phyloP scores from a whole-genome alignment of 805 yeast species.

The Candida ponderosae region DNA sequence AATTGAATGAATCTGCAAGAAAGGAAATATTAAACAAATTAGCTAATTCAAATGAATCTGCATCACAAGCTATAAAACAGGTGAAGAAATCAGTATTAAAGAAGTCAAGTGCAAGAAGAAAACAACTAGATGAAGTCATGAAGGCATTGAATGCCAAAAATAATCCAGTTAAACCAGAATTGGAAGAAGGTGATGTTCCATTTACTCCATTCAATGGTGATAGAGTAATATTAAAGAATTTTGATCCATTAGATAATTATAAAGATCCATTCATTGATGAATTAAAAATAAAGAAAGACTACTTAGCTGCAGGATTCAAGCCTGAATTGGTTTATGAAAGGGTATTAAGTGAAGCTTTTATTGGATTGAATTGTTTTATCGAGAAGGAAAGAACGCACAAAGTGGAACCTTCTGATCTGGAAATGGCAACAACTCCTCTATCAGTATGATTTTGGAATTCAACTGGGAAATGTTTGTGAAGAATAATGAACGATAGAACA shows the following conservation, averaged over 20 bases:
- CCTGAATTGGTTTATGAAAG: constrained; percentile 62
- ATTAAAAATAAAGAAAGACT: constrained; percentile 50
- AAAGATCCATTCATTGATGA: constrained; percentile 58
- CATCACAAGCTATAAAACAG: constrained; percentile 42
- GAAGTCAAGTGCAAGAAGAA: constrained; percentile 57
- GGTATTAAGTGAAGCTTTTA: constrained; percentile 80
- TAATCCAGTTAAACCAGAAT: constrained; percentile 21
- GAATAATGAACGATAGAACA: no score
- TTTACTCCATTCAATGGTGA: constrained; percentile 96
- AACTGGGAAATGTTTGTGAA: constrained; percentile 4
- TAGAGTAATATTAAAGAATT: constrained; percentile 48
- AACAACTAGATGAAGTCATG: constrained; percentile 33
- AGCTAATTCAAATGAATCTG: constrained; percentile 32
- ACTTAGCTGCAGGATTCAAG: constrained; percentile 80
- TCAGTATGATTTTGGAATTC: no score
- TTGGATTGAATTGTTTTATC: constrained; percentile 80
- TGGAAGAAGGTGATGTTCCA: constrained; percentile 41
- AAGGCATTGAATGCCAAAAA: constrained; percentile 28
- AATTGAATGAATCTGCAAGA: constrained; percentile 48
- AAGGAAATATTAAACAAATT: constrained; percentile 49
- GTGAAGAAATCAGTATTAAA: constrained; percentile 48
- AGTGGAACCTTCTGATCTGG: constrained; percentile 9
- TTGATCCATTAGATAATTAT: constrained; percentile 39
- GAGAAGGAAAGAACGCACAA: constrained; percentile 40
- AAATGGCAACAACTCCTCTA: no score